Evolutionary conservation across 2,329 filamentous ascomycete species (phyloP), one percentile per base, ranked within the genome.

Genomic region (Venturia asperata): DNA sequence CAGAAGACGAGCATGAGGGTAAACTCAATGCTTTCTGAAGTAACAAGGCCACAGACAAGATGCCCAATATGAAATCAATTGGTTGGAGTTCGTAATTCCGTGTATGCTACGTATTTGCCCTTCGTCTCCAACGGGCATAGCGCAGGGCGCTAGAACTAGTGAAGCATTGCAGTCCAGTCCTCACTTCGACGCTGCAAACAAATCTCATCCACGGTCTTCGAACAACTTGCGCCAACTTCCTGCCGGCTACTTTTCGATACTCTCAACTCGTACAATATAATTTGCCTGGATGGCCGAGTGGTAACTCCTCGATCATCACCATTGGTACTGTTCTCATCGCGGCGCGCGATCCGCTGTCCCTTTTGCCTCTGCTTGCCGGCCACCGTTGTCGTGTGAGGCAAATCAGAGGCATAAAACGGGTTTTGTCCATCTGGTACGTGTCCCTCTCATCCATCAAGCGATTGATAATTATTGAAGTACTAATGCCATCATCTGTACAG

Each of bases 401-500:
- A 37, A 37, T 58, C 52, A 37, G 52, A 27, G 17, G 17, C 52
- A 37, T n/a, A 39, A 13, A 21, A 58, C 52, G 17, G 37, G 9
- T 17, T 5, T 34, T 24, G 30, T 37, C 27, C 27, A n/a, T n/a
- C 52, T 5, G 15, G 52, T 58, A 37, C 2, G 52, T 37, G 6
- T 21, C n/a, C 5, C 7, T 19, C 15, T 13, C 19, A 21, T 58
- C 30, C 27, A 19, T 3, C 27, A 37, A 10, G 9, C 10, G 19
- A 34, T n/a, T 19, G 30, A n/a, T 9, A 37, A 34, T n/a, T 37
- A 11, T 58, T 13, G 7, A 58, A 19, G 17, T 37, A 19, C 52
- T 58, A 58, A 58, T 37, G 30, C 30, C 52, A 37, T 58, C 52
- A 2, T 58, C 11, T 37, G 52, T 39, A 37, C 52, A 58, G 52